A percentile compares a stretch with the other conserved stretches of the same genome.
Conservation (phyloP, 345 rosid genomes). For the Orychophragmus violaceus region DNA sequence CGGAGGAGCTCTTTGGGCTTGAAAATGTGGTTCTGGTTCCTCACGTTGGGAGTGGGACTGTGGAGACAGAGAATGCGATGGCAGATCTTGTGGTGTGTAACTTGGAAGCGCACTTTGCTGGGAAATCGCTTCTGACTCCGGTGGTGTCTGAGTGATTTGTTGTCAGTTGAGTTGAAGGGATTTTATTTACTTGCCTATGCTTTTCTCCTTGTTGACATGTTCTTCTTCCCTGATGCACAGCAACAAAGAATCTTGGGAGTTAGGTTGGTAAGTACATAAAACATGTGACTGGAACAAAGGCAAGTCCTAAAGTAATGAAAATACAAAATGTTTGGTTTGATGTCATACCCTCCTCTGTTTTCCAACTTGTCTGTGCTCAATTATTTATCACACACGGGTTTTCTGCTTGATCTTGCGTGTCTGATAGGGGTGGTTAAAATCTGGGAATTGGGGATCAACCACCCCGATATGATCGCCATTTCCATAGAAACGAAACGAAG, state of each 20-base stretch:
- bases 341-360: slow-evolving; percentile 1
- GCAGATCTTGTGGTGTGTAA: slow-evolving; percentile 50
- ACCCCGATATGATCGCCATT: too few relatives aligned
- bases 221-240: slow-evolving; percentile 7
- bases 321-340: slow-evolving; percentile 2
- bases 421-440: too few relatives aligned
- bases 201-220: not conserved
- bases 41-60: slow-evolving; percentile 58
- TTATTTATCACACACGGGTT: not conserved
- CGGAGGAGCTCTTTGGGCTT: slow-evolving; percentile 49
- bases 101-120: slow-evolving; percentile 48
- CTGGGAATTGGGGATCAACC: too few relatives aligned
- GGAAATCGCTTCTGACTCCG: slow-evolving; percentile 38
- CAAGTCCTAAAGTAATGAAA: not conserved
- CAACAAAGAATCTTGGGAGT: slow-evolving; percentile 1
- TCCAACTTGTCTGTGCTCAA: not conserved
- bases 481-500: too few relatives aligned
- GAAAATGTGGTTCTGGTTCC: slow-evolving; percentile 65
- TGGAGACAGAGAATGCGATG: slow-evolving; percentile 46
- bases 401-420: not conserved
- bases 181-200: not conserved
- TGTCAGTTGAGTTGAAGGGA: not conserved
- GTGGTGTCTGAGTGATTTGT: slow-evolving; percentile 33
- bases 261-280: not conserved
- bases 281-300: not conserved